Evolutionary conservation across 768 basidiomycete genomes (phyloP).

Genomic region (Brasilioporus rufonigricans): DNA sequence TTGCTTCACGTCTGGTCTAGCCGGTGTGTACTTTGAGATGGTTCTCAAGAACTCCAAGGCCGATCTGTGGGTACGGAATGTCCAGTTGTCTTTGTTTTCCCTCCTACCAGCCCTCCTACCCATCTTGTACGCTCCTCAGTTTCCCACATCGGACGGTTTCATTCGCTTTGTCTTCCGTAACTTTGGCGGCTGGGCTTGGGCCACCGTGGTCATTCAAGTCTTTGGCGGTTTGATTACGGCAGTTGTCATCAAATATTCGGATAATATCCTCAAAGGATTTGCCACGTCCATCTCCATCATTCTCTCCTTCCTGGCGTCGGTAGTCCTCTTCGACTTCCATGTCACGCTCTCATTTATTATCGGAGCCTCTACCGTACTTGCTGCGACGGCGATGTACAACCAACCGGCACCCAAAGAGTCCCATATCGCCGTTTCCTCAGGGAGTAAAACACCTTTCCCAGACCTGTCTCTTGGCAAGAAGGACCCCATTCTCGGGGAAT

Average conservation of each 20-base stretch:
- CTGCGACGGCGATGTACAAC: conserved; percentile 95
- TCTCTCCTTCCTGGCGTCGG: conserved; percentile 90
- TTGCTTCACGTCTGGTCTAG: conserved; percentile 87
- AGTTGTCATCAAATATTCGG: conserved; percentile 94
- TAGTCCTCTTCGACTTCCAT: conserved; percentile 85
- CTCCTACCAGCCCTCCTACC: conserved; percentile 87
- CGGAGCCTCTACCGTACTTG: conserved; percentile 81
- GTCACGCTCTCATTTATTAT: conserved; percentile 87
- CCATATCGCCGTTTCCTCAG: conserved; percentile 32
- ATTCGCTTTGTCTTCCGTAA: conserved; percentile 69
- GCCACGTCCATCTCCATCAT: conserved; percentile 94
- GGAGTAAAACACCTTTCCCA: conserved; percentile 36
- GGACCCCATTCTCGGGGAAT: conserved; percentile 61
- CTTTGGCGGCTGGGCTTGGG: conserved; percentile 95
- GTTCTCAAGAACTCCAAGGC: conserved; percentile 80
- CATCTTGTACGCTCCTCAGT: conserved; percentile 55
- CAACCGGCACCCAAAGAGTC: conserved; percentile 50
- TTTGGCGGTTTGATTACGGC: conserved; percentile 93
- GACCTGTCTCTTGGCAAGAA: conserved; percentile 46
- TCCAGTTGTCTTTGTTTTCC: conserved; percentile 86
- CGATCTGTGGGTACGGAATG: conserved; percentile 89
- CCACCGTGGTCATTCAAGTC: conserved; percentile 86
- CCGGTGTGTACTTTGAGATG: conserved; percentile 94
- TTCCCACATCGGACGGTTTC: conserved; percentile 45
- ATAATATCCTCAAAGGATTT: conserved; percentile 96